Evolutionary conservation across 106 monocot genomes (phyloP).

Genomic region (Platanthera guangdongensis): DNA sequence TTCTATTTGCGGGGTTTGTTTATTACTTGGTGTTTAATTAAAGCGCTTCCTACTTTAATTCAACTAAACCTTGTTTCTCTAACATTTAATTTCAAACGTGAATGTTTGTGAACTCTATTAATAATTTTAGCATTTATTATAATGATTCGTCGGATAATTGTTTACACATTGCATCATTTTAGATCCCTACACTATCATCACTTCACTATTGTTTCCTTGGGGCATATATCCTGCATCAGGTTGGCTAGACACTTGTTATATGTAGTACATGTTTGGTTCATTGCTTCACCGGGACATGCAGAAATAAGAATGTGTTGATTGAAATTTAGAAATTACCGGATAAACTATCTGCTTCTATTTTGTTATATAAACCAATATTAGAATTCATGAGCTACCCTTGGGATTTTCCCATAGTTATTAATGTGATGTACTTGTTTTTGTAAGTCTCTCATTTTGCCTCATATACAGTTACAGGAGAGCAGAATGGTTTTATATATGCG

Average conservation of each 20-base stretch:
- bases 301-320: background rate
- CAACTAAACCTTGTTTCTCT: too few relatives aligned
- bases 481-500: conserved; percentile 74
- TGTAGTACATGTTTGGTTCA: background rate
- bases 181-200: too few relatives aligned
- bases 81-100: too few relatives aligned
- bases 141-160: too few relatives aligned
- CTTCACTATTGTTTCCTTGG: too few relatives aligned
- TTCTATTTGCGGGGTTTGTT: too few relatives aligned
- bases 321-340: background rate
- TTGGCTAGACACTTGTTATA: background rate
- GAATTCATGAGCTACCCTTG: background rate
- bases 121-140: too few relatives aligned
- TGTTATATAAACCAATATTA: background rate
- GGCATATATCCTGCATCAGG: background rate
- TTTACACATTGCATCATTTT: too few relatives aligned
- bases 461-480: conserved; percentile 40
- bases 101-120: too few relatives aligned
- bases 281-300: background rate
- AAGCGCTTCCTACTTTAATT: too few relatives aligned
- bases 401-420: background rate
- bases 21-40: too few relatives aligned
- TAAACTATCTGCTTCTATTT: background rate
- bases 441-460: background rate
- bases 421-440: background rate